A percentile compares a stretch with the other conserved stretches of the same genome.
These are phyloP conservation scores for Theileria annulata DNA, from an alignment of 169 alveolate genomes.

Conservation along the genomic window DNA sequence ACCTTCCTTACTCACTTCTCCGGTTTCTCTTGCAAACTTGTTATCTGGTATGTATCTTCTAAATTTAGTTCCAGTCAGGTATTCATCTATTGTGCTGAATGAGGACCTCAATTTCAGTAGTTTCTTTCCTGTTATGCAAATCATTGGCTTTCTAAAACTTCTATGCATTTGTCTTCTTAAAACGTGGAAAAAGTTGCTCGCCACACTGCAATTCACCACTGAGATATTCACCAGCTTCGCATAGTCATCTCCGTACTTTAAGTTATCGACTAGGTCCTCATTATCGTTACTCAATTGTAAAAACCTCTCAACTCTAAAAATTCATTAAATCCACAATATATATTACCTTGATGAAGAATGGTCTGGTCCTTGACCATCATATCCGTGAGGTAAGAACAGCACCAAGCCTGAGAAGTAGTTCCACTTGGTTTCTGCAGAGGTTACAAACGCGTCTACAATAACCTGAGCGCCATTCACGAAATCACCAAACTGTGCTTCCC, in stretches of 20 bases:
- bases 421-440: constrained; percentile 95
- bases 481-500: constrained; percentile 97
- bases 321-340: background rate
- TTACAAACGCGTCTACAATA: constrained; percentile 90
- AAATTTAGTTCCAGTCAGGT: constrained; percentile 63
- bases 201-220: constrained; percentile 85
- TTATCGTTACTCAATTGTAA: constrained; percentile 80
- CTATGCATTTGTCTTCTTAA: constrained; percentile 90
- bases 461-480: constrained; percentile 95
- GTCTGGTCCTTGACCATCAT: constrained; percentile 97
- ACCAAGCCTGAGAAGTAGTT: constrained; percentile 77
- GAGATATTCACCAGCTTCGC: constrained; percentile 77
- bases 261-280: constrained; percentile 72
- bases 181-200: constrained; percentile 91
- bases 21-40: background rate
- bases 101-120: constrained; percentile 74
- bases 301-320: constrained; percentile 81
- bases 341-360: constrained; percentile 86
- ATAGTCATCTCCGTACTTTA: constrained; percentile 52
- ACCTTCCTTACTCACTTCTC: constrained; percentile 28
- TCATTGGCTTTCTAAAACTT: constrained; percentile 76
- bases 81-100: constrained; percentile 67
- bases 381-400: constrained; percentile 93
- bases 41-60: constrained; percentile 72
- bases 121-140: constrained; percentile 72